phyloP scores from a whole-genome alignment of 2,329 filamentous ascomycete genomes.

The Verticillium longisporum region DNA sequence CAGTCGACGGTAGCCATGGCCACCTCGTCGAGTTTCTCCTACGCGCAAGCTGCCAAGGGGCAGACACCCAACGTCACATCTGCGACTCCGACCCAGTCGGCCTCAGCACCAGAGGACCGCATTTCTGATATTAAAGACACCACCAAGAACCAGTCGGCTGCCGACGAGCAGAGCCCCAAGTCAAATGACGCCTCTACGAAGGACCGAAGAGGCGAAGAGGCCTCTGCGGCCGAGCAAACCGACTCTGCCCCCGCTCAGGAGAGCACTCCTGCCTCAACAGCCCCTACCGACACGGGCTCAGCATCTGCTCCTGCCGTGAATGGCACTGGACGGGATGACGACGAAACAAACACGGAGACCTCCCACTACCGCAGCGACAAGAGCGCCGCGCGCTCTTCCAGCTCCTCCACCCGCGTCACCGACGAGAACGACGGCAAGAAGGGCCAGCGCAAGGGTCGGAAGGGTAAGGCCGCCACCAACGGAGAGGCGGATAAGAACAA shows the following conservation, averaged over 20 bases:
- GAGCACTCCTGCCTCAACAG: not conserved
- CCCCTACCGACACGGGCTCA: not conserved
- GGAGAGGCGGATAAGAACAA: conserved; percentile 36
- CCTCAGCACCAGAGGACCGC: conserved; percentile 19
- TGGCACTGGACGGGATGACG: conserved; percentile 30
- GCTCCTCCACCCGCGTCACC: conserved; percentile 56
- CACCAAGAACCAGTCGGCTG: not conserved
- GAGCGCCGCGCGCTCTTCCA: conserved; percentile 49
- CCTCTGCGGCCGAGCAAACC: conserved; percentile 16
- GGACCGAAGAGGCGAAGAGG: conserved; percentile 14
- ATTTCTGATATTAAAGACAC: conserved; percentile 17
- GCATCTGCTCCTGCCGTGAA: conserved; percentile 12
- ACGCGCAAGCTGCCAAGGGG: conserved; percentile 91
- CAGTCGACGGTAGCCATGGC: conserved; percentile 34
- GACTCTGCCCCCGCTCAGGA: not conserved
- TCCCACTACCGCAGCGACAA: conserved; percentile 35
- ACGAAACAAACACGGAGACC: conserved; percentile 28
- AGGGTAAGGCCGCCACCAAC: conserved; percentile 48
- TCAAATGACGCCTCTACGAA: conserved; percentile 11
- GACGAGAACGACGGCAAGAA: conserved; percentile 62
- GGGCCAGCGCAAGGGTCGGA: conserved; percentile 39
- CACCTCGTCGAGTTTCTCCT: conserved; percentile 66
- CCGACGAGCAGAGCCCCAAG: conserved; percentile 17
- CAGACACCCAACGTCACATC: conserved; percentile 43
- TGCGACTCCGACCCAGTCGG: conserved; percentile 20